Percentiles rank a stretch among this genome's conserved stretches.
These are phyloP conservation scores for Hypoxylon trugodes DNA, from an alignment of 495 filamentous ascomycete genomes.

Conservation along the genomic window DNA sequence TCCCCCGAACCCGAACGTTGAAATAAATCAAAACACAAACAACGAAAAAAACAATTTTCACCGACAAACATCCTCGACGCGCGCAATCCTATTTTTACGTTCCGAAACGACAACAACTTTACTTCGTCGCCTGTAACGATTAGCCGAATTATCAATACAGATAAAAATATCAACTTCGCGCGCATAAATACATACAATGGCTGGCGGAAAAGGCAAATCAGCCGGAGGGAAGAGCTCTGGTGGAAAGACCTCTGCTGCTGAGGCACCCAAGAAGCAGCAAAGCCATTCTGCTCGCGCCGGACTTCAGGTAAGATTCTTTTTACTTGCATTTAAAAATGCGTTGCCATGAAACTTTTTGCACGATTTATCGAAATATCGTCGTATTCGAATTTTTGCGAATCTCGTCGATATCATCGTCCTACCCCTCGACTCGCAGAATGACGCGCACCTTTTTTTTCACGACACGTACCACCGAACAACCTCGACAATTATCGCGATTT, in stretches of 20 bases:
- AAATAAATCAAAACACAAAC: constrained; percentile 40
- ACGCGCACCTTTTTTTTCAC: constrained; percentile 26
- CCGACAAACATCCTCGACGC: constrained; percentile 40
- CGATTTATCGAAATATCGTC: constrained; percentile 8
- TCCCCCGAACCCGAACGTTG: constrained; percentile 29
- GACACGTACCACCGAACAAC: background rate
- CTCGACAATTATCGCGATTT: background rate
- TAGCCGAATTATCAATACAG: background rate
- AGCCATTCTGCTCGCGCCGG: constrained; percentile 98
- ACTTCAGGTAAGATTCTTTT: constrained; percentile 82
- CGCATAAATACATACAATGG: constrained; percentile 53
- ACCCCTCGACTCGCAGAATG: constrained; percentile 32
- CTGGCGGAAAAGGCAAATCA: constrained; percentile 94
- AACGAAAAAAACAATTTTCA: constrained; percentile 46
- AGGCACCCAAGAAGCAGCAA: constrained; percentile 87
- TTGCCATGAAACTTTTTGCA: constrained; percentile 11
- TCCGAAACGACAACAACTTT: constrained; percentile 10
- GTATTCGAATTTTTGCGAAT: constrained; percentile 7
- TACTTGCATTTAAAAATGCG: constrained; percentile 35
- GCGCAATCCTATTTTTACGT: constrained; percentile 36
- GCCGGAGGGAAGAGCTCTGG: constrained; percentile 87
- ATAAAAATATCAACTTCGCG: constrained; percentile 41
- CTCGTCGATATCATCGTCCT: constrained; percentile 27
- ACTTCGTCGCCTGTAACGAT: constrained; percentile 8
- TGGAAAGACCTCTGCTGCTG: constrained; percentile 80